phyloP scores from a whole-genome alignment of 2,329 filamentous ascomycete species.

The Pseudogymnoascus sp. region DNA sequence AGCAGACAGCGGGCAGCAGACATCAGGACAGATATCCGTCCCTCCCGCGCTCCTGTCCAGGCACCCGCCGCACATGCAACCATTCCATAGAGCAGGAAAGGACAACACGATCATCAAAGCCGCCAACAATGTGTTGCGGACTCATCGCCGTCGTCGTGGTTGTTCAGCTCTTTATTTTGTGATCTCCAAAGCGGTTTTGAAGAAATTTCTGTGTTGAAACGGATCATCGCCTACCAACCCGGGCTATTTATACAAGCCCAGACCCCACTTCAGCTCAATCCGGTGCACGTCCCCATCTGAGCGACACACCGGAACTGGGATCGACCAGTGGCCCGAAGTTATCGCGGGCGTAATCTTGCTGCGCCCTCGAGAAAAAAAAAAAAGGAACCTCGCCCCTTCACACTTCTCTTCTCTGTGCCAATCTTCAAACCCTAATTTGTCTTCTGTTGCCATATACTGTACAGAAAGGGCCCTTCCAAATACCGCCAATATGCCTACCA shows the following conservation, averaged over 20 bases:
- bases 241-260: background rate
- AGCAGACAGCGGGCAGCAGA: background rate
- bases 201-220: slow-evolving; percentile 5
- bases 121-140: background rate
- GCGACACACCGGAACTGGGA: background rate
- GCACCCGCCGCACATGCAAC: background rate
- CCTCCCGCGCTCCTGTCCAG: background rate
- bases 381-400: background rate
- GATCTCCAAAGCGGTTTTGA: background rate
- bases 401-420: background rate
- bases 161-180: background rate
- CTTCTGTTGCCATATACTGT: background rate
- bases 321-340: slow-evolving; percentile 1
- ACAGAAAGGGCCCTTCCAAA: background rate
- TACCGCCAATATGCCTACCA: slow-evolving; percentile 40
- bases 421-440: background rate
- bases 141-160: background rate
- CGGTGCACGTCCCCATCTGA: slow-evolving; percentile 6
- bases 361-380: slow-evolving; percentile 3
- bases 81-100: background rate
- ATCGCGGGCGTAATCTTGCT: slow-evolving; percentile 3
- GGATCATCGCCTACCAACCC: background rate
- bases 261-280: slow-evolving; percentile 7
- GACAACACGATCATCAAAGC: background rate
- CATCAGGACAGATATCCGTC: slow-evolving; percentile 6